phyloP scores from a whole-genome alignment of 257 asterid genomes.

The Eucommia ulmoides region DNA sequence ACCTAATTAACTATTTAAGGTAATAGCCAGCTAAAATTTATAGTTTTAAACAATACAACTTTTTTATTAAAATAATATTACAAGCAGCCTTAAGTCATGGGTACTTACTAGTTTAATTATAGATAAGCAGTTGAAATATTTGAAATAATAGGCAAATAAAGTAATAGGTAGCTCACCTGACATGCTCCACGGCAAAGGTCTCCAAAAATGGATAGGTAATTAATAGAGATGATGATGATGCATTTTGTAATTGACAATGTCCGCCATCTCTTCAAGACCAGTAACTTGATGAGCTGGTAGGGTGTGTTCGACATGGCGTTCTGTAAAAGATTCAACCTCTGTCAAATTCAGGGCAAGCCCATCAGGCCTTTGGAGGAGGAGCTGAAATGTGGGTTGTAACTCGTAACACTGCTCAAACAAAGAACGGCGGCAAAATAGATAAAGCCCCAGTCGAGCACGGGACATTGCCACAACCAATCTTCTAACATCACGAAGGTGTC shows the following conservation, averaged over 20 bases:
- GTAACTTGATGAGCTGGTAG: conserved; percentile 48
- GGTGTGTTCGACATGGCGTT: conserved; percentile 67
- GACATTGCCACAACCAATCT: conserved; percentile 98
- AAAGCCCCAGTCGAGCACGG: conserved; percentile 96
- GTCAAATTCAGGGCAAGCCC: conserved; percentile 56
- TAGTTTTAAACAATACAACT: too few relatives aligned
- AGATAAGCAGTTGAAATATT: not conserved
- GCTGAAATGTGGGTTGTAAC: conserved; percentile 82
- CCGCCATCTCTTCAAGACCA: conserved; percentile 72
- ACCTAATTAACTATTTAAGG: too few relatives aligned
- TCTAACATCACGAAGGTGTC: conserved; percentile 98
- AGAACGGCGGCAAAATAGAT: conserved; percentile 83
- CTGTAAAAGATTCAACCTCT: conserved; percentile 51
- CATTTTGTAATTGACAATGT: conserved; percentile 65
- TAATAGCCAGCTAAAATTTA: too few relatives aligned
- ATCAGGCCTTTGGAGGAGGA: conserved; percentile 78
- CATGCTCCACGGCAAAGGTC: too few relatives aligned
- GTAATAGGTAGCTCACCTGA: conserved; percentile 39
- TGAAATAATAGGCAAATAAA: not conserved
- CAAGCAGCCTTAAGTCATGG: not conserved
- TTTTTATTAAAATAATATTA: not conserved
- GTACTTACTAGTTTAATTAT: not conserved
- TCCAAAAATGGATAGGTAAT: too few relatives aligned
- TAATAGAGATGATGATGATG: too few relatives aligned
- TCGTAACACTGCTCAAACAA: conserved; percentile 96